A percentile compares a stretch with the other conserved stretches of the same genome.
These are phyloP conservation scores for Lodderomyces metapsilosis DNA, from an alignment of 1,139 yeast genomes.

Conservation along the genomic window DNA sequence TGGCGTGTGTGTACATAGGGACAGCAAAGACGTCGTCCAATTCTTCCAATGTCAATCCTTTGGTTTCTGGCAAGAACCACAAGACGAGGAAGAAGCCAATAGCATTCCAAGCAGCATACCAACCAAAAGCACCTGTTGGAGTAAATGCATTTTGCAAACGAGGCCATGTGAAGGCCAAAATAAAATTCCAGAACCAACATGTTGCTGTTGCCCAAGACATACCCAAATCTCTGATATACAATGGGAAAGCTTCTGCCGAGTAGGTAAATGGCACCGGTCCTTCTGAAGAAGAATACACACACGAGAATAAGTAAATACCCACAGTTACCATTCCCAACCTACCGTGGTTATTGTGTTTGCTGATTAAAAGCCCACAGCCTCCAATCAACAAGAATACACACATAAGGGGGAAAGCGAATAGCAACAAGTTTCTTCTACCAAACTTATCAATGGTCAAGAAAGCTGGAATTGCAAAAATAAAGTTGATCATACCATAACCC, in stretches of 20 bases:
- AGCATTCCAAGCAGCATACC: constrained; percentile 85
- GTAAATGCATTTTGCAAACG: constrained; percentile 62
- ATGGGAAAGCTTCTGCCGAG: constrained; percentile 81
- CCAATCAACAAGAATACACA: constrained; percentile 64
- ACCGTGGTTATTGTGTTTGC: constrained; percentile 26
- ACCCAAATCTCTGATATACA: constrained; percentile 81
- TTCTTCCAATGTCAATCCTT: constrained; percentile 67
- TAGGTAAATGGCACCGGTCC: constrained; percentile 92
- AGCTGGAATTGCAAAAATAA: constrained; percentile 81
- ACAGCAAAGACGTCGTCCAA: constrained; percentile 69
- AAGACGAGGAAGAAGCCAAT: constrained; percentile 69
- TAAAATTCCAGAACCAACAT: constrained; percentile 82
- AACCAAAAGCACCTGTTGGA: constrained; percentile 84
- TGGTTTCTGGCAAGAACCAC: constrained; percentile 69
- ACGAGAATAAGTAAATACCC: constrained; percentile 73
- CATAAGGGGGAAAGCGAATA: constrained; percentile 77
- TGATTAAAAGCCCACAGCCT: constrained; percentile 76
- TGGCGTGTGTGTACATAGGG: constrained; percentile 53
- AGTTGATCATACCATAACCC: constrained; percentile 84
- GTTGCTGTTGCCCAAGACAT: constrained; percentile 85
- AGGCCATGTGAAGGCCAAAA: constrained; percentile 76
- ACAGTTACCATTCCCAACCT: constrained; percentile 57
- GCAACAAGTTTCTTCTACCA: constrained; percentile 71
- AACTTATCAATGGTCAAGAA: constrained; percentile 75
- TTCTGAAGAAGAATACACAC: constrained; percentile 80